Evolutionary conservation across 192 early-diverging fungal species (phyloP), one percentile per base, ranked within the genome.

Genomic region (Spinellus fusiger): DNA sequence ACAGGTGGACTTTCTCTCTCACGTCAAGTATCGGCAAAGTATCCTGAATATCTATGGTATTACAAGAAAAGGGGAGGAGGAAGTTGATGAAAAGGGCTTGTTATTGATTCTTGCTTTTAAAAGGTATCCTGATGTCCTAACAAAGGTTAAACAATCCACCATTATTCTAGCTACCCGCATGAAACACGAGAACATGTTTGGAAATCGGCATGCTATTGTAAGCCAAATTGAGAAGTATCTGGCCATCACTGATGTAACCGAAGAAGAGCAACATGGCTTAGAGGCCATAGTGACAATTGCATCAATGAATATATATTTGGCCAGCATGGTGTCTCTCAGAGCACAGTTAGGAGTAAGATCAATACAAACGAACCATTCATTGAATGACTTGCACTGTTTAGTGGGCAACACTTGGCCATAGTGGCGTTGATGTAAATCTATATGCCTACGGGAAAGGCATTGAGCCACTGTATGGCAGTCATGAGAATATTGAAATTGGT

Each of bases 391-490:
- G 22, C 47, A 33, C 40, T 62, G 34, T 69, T 46, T 51, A 77
- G 50, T 91, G 87, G 89, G 74, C 93, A 9, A 96, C 96, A 0
- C 89, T 89, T 71, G 94, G 94, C 5, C 96, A 99, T 65, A 89
- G 89, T 49, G 94, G 86, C 1, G 93, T 96, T 15, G 96, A 99
- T 71, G 96, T 99, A 10, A 98, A 93, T 65, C 69, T 95, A 31
- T 95, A 93, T 69, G 91, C 93, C 0, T 84, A 92, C 62, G 93
- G 93, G 16, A 63, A 65, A 25, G 69, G 77, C 22, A 59, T 81
- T 13, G 67, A 89, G 9, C 40, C 73, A 47, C 69, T 95, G 57
- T 68, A 78, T 15, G 91, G 91, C 27, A 92, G 85, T 79, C 86
- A 89, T 69, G 93, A 95, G 62, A 95, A 95, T 77, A 95, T 86